Evolutionary conservation across 352 stramenopile genomes (phyloP).

Genomic region (Achlya hypogyna): DNA sequence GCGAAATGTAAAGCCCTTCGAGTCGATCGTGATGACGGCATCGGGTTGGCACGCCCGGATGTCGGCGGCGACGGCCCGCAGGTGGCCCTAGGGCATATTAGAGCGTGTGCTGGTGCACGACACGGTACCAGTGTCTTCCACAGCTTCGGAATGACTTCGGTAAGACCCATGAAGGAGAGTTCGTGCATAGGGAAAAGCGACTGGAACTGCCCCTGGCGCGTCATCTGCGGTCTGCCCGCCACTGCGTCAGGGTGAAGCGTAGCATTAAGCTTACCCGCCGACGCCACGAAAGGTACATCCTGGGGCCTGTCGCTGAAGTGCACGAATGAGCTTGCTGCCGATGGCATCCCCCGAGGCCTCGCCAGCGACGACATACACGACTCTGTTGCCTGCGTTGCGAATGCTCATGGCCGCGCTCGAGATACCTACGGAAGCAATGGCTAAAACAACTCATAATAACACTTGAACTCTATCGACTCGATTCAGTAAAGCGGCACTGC

Average conservation of each 20-base stretch:
- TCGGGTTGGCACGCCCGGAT: conserved; percentile 42
- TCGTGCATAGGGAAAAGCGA: conserved; percentile 67
- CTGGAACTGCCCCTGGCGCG: conserved; percentile 30
- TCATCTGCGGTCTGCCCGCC: conserved; percentile 39
- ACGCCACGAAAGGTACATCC: conserved; percentile 43
- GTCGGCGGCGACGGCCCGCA: conserved; percentile 43
- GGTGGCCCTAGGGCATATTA: conserved; percentile 26
- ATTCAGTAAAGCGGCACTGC: too few relatives aligned
- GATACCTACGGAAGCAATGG: neutral
- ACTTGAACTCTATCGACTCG: too few relatives aligned
- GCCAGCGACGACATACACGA: conserved; percentile 57
- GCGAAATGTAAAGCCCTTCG: conserved; percentile 66
- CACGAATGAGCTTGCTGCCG: conserved; percentile 52
- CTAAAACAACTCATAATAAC: neutral
- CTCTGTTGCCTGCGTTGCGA: neutral
- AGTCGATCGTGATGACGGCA: conserved; percentile 69
- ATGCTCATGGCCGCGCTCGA: neutral
- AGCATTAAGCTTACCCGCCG: conserved; percentile 32
- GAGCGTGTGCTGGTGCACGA: neutral
- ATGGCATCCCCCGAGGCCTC: conserved; percentile 72
- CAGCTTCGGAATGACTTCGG: conserved; percentile 54
- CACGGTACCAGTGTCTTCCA: conserved; percentile 39
- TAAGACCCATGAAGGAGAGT: conserved; percentile 62
- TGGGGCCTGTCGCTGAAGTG: conserved; percentile 28
- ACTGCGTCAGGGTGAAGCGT: neutral